These are phyloP conservation scores for Liquidambar formosana DNA, from an alignment of 164 flowering plant genomes.

Conservation along the genomic window DNA sequence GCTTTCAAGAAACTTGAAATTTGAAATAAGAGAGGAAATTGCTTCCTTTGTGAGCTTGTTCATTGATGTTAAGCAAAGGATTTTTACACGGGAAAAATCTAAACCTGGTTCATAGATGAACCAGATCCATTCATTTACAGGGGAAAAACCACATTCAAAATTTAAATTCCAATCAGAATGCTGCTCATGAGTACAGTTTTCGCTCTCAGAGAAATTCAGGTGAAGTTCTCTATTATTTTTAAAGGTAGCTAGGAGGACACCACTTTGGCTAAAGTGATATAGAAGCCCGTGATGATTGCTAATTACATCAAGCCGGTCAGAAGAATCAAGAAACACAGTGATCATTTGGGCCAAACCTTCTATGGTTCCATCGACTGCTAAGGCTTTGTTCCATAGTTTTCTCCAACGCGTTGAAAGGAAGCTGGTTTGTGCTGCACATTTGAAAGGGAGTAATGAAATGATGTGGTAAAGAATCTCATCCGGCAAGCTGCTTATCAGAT, in stretches of 20 bases:
- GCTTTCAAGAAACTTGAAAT: too few relatives aligned
- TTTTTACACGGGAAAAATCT: background rate
- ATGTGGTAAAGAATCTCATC: constrained; percentile 13
- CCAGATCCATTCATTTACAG: background rate
- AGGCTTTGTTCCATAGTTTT: background rate
- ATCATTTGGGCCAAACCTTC: background rate
- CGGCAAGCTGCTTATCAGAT: constrained; percentile 1
- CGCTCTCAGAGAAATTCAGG: background rate
- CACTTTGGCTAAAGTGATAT: background rate
- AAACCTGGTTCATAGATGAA: background rate
- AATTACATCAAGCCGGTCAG: background rate
- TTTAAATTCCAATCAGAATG: background rate
- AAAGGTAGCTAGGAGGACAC: background rate
- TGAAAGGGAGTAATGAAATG: constrained; percentile 2
- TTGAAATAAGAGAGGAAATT: too few relatives aligned
- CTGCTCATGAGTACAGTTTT: background rate
- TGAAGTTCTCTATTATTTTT: background rate
- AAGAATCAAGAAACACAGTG: background rate
- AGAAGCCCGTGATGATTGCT: background rate
- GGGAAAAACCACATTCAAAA: too few relatives aligned
- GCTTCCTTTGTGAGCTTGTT: too few relatives aligned
- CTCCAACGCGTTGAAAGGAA: constrained; percentile 4
- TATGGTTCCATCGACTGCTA: background rate
- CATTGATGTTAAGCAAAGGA: too few relatives aligned
- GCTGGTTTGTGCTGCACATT: constrained; percentile 1